Evolutionary conservation across 2,329 filamentous ascomycete species (phyloP).

Genomic region (Tolypocladium endophyticum): DNA sequence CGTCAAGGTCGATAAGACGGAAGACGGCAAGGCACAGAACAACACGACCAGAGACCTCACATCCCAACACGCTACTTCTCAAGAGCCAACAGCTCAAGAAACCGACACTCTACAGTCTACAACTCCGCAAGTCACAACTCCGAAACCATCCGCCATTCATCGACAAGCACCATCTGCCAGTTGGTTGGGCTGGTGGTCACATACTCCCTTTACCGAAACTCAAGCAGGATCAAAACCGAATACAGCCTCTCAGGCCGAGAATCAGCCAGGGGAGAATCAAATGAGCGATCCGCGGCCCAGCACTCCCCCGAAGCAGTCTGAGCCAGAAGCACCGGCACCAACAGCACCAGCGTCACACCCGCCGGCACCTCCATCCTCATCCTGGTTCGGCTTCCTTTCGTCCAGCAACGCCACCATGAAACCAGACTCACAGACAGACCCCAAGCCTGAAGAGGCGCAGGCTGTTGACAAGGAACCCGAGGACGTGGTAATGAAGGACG

Average conservation of each 20-base stretch:
- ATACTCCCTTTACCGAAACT: conserved; percentile 9
- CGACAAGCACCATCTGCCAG: conserved; percentile 27
- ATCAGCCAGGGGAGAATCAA: conserved; percentile 7
- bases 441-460: not conserved
- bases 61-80: conserved; percentile 1
- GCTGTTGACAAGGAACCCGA: conserved; percentile 7
- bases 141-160: not conserved
- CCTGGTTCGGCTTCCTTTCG: conserved; percentile 32
- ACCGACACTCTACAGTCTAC: not conserved
- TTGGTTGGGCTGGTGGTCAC: conserved; percentile 45
- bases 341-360: conserved; percentile 5
- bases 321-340: conserved; percentile 6
- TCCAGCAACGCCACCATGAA: conserved; percentile 6
- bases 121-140: conserved; percentile 1
- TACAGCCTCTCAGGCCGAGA: not conserved
- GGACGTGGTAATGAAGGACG: conserved; percentile 34
- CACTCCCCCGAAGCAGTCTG: conserved; percentile 12
- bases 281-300: conserved; percentile 8
- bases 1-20: not conserved
- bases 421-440: not conserved
- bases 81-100: not conserved
- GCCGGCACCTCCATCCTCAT: conserved; percentile 12
- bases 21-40: conserved; percentile 1
- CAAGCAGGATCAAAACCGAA: conserved; percentile 1
- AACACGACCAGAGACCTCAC: not conserved